A percentile compares a stretch with the other conserved stretches of the same genome.
Evolutionary conservation across 371 early-diverging fungal genomes (phyloP).

Genomic region (Conidiobolus incongruus): DNA sequence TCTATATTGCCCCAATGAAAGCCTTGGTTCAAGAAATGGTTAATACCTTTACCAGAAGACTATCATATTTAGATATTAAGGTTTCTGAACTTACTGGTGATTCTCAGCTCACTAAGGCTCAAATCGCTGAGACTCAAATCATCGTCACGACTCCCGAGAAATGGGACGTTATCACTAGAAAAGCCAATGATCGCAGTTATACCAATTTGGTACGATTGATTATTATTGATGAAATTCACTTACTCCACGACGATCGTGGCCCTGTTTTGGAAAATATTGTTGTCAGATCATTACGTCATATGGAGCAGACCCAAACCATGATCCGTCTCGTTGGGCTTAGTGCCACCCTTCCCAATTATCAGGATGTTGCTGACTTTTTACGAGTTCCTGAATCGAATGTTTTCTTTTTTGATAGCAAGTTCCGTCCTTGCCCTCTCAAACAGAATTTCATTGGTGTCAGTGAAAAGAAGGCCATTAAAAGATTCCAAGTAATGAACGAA

Average conservation of each 20-base stretch:
- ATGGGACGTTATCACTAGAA: conserved; percentile 98
- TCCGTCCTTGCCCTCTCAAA: conserved; percentile 86
- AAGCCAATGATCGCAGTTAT: conserved; percentile 81
- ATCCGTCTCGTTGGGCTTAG: conserved; percentile 93
- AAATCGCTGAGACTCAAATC: conserved; percentile 86
- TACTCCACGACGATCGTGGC: conserved; percentile 97
- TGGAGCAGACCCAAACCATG: conserved; percentile 74
- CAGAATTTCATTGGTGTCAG: conserved; percentile 90
- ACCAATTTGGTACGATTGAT: conserved; percentile 79
- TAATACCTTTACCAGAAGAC: conserved; percentile 57
- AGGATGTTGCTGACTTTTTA: conserved; percentile 91
- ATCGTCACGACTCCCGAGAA: conserved; percentile 99
- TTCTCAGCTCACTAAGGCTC: conserved; percentile 81
- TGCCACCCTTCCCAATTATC: conserved; percentile 98
- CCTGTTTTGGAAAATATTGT: conserved; percentile 96
- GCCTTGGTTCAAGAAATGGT: conserved; percentile 98
- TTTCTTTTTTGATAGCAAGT: conserved; percentile 84
- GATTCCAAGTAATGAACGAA: conserved; percentile 90
- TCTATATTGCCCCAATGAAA: conserved; percentile 99
- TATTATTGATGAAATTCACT: conserved; percentile 99
- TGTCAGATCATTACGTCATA: conserved; percentile 68
- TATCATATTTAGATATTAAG: conserved; percentile 55
- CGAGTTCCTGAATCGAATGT: no score
- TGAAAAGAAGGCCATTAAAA: conserved; percentile 84
- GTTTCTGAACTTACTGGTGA: conserved; percentile 99